phyloP scores from a whole-genome alignment of 805 yeast species.

The Helenozyma baotianmanensis region DNA sequence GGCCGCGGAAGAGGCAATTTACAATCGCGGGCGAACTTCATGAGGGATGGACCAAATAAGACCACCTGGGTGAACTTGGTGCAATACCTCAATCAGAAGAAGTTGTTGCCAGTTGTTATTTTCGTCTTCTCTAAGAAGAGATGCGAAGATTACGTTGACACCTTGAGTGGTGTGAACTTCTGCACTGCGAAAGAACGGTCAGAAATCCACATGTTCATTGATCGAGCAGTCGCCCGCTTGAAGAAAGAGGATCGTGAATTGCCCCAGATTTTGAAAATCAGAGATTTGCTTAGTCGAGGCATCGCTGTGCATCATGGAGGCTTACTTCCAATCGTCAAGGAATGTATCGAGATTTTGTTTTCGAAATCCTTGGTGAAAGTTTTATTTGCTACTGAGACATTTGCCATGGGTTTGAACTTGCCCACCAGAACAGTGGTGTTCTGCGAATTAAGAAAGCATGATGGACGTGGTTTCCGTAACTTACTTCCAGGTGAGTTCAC shows the following conservation, averaged over 20 bases:
- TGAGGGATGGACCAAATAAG: slow-evolving; percentile 67
- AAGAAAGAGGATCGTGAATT: slow-evolving; percentile 88
- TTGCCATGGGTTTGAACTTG: slow-evolving; percentile 96
- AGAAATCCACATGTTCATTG: slow-evolving; percentile 90
- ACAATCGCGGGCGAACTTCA: slow-evolving; percentile 20
- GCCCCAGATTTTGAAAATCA: slow-evolving; percentile 82
- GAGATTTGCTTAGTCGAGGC: slow-evolving; percentile 83
- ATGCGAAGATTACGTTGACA: slow-evolving; percentile 89
- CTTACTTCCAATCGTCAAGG: slow-evolving; percentile 85
- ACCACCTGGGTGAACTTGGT: slow-evolving; percentile 74
- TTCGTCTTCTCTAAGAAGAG: slow-evolving; percentile 92
- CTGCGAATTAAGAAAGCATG: slow-evolving; percentile 81
- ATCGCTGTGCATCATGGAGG: slow-evolving; percentile 97
- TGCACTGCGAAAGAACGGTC: slow-evolving; percentile 83
- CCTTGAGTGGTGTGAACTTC: slow-evolving; percentile 69
- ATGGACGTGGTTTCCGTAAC: slow-evolving; percentile 77
- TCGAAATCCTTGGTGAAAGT: slow-evolving; percentile 84
- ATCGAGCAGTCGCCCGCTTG: slow-evolving; percentile 79
- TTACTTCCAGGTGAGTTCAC: slow-evolving; percentile 95
- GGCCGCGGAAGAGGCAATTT: slow-evolving; percentile 38
- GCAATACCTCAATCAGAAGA: slow-evolving; percentile 60
- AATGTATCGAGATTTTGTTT: slow-evolving; percentile 86
- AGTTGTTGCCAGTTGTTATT: slow-evolving; percentile 83
- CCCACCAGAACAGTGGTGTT: slow-evolving; percentile 97
- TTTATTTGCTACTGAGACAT: slow-evolving; percentile 94